Evolutionary conservation across 2,329 filamentous ascomycete genomes (phyloP), one percentile per base, ranked within the genome.

Genomic region (Fusarium staphyleae): DNA sequence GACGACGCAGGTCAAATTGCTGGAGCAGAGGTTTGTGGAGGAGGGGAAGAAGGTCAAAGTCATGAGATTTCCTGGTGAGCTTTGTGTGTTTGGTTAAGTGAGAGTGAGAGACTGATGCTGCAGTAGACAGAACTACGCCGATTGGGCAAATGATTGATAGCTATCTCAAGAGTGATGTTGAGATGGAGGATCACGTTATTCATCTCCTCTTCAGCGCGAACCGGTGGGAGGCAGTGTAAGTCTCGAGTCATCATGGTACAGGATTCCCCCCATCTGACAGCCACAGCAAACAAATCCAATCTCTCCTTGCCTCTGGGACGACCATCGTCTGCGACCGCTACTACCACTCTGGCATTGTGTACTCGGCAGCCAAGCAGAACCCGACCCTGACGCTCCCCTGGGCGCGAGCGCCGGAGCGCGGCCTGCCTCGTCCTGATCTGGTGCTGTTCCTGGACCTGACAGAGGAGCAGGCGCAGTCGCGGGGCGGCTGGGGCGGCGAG

Each of bases 261-360:
- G 4, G 13, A 4, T 11, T 11, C 11, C 36, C 13, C n/a, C n/a
- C 19, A 18, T 2, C 57, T 64, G 16, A 57, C 44, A 12, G 1
- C 35, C 30, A 4, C 53, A 85, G 82, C 2, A 76, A 78, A 62
- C 74, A 75, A 42, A 87, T 87, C 37, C 69, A 77, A 14, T 50
- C 74, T 1, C 76, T 83, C 5, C 73, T 97, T 5, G 75, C 78
- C 1, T 72, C 78, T 1, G 93, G 93, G 8, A 87, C 81, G 15
- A 95, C 86, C 0, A 81, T 99, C 26, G 79, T 99, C 32, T 87
- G 93, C 63, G 95, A 99, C 74, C 87, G 95, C 40, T 99, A 98
- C 77, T 96, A 96, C 72, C 93, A 96, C 78, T 95, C 90, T 15
- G 95, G 95, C 47, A 90, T 93, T 51, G 91, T 97, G 42, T 99